A percentile compares a stretch with the other conserved stretches of the same genome.
These are phyloP conservation scores for Backusella circina DNA, from an alignment of 192 early-diverging fungal species.

Conservation along the genomic window DNA sequence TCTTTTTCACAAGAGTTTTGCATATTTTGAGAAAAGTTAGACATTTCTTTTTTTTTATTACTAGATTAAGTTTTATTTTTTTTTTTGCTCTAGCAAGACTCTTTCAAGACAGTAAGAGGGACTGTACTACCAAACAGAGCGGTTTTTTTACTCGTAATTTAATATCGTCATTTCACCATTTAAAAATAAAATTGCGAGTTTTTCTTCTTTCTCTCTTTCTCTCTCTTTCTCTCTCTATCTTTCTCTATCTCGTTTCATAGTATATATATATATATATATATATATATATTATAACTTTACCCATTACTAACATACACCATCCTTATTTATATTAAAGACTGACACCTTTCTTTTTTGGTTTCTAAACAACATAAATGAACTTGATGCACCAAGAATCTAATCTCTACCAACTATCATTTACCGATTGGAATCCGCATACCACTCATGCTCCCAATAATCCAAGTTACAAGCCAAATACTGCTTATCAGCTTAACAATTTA, in stretches of 20 bases:
- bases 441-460: not conserved
- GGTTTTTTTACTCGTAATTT: not conserved
- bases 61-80: not conserved
- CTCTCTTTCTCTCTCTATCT: not conserved
- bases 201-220: not conserved
- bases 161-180: slow-evolving; percentile 3
- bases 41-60: not conserved
- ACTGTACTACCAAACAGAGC: not conserved
- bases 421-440: not conserved
- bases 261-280: not conserved
- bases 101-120: not conserved
- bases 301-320: not conserved
- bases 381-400: not conserved
- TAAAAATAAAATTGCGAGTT: not conserved
- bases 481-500: not conserved
- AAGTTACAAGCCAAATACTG: not conserved
- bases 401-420: not conserved
- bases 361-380: not conserved
- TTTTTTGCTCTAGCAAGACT: not conserved
- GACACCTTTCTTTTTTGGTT: not conserved
- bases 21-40: not conserved
- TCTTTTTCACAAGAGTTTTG: not conserved
- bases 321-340: too few relatives aligned
- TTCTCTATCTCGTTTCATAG: not conserved
- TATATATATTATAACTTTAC: not conserved